A percentile compares a stretch with the other conserved stretches of the same genome.
Evolutionary conservation across 768 basidiomycete species (phyloP).

Genomic region (Boletales sp.): DNA sequence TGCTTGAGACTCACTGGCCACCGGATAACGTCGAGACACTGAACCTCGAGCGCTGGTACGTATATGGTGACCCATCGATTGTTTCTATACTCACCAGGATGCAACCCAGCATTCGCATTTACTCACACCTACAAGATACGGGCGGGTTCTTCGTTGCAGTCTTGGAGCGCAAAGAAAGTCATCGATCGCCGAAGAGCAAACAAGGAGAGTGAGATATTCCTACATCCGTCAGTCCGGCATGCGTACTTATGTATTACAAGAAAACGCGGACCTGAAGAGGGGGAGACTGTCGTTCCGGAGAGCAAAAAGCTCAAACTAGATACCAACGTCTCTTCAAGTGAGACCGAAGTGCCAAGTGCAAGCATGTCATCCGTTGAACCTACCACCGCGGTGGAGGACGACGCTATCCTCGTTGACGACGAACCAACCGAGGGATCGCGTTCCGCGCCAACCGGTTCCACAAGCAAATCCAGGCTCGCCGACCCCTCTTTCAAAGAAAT

Average conservation of each 20-base stretch:
- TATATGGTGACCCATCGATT: not conserved
- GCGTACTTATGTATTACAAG: conserved; percentile 15
- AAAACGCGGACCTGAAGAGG: conserved; percentile 50
- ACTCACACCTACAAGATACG: conserved; percentile 94
- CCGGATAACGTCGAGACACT: conserved; percentile 57
- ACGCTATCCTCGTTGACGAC: not conserved
- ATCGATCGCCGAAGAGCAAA: conserved; percentile 1
- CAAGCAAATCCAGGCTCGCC: conserved; percentile 13
- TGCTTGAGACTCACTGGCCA: conserved; percentile 79
- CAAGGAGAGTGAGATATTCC: conserved; percentile 12
- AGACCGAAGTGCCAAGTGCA: conserved; percentile 4
- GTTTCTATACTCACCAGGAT: not conserved
- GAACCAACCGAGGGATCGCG: not conserved
- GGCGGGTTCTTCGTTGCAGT: conserved; percentile 99
- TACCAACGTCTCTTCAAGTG: conserved; percentile 12
- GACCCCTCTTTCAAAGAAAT: conserved; percentile 75
- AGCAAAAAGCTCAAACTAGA: conserved; percentile 50
- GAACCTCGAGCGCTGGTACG: conserved; percentile 72
- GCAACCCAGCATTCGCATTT: conserved; percentile 69
- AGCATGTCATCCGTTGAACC: conserved; percentile 4
- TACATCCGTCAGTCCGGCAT: not conserved
- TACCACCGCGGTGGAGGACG: conserved; percentile 2
- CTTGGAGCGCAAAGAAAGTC: conserved; percentile 47
- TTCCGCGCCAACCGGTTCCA: not conserved
- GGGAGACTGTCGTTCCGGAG: conserved; percentile 37